Evolutionary conservation across 1,284 basidiomycete species (phyloP).

Genomic region (Xerocomus nothofagi): DNA sequence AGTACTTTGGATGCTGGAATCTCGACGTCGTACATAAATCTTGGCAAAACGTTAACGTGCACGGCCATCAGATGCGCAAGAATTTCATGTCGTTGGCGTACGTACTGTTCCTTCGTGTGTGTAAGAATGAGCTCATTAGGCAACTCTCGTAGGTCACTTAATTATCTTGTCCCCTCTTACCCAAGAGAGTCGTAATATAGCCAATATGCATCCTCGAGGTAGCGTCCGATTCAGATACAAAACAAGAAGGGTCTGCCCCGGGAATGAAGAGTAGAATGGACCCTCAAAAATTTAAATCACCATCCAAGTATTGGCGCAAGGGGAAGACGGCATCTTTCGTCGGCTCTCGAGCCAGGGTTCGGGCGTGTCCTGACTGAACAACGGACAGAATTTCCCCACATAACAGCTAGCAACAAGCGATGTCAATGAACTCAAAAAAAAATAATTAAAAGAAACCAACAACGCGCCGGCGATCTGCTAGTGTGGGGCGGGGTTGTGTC

Average conservation of each 20-base stretch:
- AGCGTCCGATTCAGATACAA: background rate
- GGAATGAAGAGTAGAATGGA: constrained; percentile 16
- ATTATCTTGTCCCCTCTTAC: background rate
- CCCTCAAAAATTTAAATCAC: constrained; percentile 1
- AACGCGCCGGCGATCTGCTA: constrained; percentile 8
- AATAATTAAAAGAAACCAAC: background rate
- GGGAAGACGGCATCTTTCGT: constrained; percentile 1
- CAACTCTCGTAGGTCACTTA: constrained; percentile 5
- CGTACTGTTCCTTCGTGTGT: constrained; percentile 14
- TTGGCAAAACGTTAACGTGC: constrained; percentile 21
- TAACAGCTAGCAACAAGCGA: background rate
- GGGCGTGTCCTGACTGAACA: background rate
- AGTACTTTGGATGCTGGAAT: background rate
- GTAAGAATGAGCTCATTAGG: constrained; percentile 12
- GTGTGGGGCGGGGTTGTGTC: constrained; percentile 6
- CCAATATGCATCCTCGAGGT: background rate
- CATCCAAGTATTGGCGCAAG: background rate
- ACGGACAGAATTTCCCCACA: background rate
- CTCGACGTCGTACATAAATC: constrained; percentile 4
- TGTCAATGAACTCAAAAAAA: background rate
- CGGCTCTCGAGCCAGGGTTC: background rate
- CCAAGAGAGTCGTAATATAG: background rate
- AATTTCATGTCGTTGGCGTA: background rate
- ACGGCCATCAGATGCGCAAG: constrained; percentile 28
- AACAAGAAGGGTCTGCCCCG: background rate